phyloP scores from a whole-genome alignment of 2,329 filamentous ascomycete genomes.

The Ascomycota sp. region DNA sequence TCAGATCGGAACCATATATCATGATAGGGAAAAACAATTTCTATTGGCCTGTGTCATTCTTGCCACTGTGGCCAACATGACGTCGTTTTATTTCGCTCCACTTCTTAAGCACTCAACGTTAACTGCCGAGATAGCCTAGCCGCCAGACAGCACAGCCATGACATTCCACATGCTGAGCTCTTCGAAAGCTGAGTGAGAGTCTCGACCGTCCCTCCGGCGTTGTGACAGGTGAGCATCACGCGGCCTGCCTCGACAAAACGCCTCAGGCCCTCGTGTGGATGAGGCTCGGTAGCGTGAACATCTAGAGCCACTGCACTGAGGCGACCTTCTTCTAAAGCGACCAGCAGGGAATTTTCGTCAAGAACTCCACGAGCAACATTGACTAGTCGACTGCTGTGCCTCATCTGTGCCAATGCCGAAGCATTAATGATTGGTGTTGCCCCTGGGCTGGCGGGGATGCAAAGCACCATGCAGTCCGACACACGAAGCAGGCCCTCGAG shows the following conservation, averaged over 20 bases:
- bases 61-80: not conserved
- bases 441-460: constrained; percentile 27
- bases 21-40: too few relatives aligned
- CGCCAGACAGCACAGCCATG: constrained; percentile 32
- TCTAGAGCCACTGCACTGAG: constrained; percentile 38
- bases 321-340: constrained; percentile 30
- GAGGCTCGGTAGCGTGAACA: constrained; percentile 41
- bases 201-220: constrained; percentile 45
- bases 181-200: constrained; percentile 46
- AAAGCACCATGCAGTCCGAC: constrained; percentile 41
- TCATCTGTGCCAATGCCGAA: constrained; percentile 27
- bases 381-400: constrained; percentile 35
- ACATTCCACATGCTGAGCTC: constrained; percentile 47
- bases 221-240: constrained; percentile 44
- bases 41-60: not conserved
- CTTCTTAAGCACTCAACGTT: constrained; percentile 32
- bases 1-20: too few relatives aligned
- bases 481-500: constrained; percentile 29
- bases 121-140: constrained; percentile 36
- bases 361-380: constrained; percentile 46
- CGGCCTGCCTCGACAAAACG: constrained; percentile 18
- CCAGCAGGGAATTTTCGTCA: constrained; percentile 41
- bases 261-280: constrained; percentile 24
- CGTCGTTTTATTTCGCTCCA: not conserved
- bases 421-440: constrained; percentile 23